These are phyloP conservation scores for Colletotrichum sp. DNA, from an alignment of 2,329 filamentous ascomycete species.

Conservation along the genomic window DNA sequence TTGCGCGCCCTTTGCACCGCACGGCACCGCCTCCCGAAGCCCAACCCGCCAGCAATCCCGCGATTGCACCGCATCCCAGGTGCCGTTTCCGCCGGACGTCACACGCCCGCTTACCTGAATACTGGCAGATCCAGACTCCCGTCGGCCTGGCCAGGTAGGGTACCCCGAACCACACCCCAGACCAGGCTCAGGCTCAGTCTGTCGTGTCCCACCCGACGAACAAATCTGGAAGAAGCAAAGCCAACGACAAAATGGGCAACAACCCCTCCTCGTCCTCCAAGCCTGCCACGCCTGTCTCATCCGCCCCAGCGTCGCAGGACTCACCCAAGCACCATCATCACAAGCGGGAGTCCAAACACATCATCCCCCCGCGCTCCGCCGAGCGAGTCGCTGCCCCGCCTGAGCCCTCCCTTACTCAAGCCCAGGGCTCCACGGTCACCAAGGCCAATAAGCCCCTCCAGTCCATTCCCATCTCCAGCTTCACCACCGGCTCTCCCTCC, in stretches of 20 bases:
- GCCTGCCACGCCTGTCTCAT: constrained; percentile 33
- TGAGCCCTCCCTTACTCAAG: constrained; percentile 66
- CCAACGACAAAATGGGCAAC: constrained; percentile 36
- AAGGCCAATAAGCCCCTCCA: constrained; percentile 52
- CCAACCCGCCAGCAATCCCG: not conserved
- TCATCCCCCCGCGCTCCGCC: constrained; percentile 59
- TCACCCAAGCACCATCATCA: constrained; percentile 22
- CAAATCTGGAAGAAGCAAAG: constrained; percentile 8
- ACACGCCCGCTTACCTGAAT: constrained; percentile 11
- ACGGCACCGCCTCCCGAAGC: not conserved
- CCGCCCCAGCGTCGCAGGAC: constrained; percentile 29
- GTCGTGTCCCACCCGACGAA: constrained; percentile 16
- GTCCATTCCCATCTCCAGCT: constrained; percentile 53
- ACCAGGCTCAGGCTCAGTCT: constrained; percentile 1
- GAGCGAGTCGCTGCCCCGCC: constrained; percentile 64
- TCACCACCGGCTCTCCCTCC: constrained; percentile 50
- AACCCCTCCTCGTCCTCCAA: constrained; percentile 37
- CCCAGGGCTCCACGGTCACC: constrained; percentile 59
- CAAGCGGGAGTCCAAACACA: constrained; percentile 54
- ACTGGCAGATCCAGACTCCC: constrained; percentile 2
- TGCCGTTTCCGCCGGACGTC: constrained; percentile 10
- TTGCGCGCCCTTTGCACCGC: constrained; percentile 1
- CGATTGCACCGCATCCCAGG: not conserved
- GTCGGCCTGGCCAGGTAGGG: not conserved
- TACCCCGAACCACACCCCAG: constrained; percentile 26